phyloP scores from a whole-genome alignment of 1,139 yeast species.

The Pichia sp. region DNA sequence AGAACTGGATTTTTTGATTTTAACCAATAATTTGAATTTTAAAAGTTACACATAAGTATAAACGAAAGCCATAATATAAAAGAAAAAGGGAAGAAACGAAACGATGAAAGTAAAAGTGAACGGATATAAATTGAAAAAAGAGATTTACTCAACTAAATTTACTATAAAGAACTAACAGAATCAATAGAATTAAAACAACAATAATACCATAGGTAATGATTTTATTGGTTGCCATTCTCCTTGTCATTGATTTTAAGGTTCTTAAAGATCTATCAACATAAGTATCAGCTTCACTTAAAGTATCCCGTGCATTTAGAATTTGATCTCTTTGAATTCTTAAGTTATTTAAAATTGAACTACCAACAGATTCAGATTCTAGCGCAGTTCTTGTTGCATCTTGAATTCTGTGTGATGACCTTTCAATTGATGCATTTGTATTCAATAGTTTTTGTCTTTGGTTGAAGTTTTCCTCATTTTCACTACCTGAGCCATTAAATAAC shows the following conservation, averaged over 20 bases:
- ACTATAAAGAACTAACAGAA: slow-evolving; percentile 77
- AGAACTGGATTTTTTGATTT: too few relatives aligned
- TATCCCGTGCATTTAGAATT: slow-evolving; percentile 68
- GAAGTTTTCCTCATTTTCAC: slow-evolving; percentile 43
- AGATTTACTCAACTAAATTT: slow-evolving; percentile 55
- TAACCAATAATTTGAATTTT: background rate
- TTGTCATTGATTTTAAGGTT: slow-evolving; percentile 85
- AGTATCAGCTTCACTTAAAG: slow-evolving; percentile 83
- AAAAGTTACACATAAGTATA: background rate
- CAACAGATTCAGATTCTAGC: slow-evolving; percentile 84
- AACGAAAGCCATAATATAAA: background rate
- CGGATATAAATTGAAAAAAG: background rate
- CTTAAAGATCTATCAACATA: slow-evolving; percentile 86
- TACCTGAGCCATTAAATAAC: slow-evolving; percentile 52
- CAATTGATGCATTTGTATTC: slow-evolving; percentile 73
- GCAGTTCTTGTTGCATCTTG: slow-evolving; percentile 88
- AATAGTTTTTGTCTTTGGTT: slow-evolving; percentile 79
- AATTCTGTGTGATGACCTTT: slow-evolving; percentile 74
- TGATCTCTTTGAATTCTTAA: slow-evolving; percentile 92
- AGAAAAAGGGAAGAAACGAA: background rate
- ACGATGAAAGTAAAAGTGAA: background rate
- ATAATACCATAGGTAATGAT: slow-evolving; percentile 93
- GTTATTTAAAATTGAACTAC: slow-evolving; percentile 85
- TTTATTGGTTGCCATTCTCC: slow-evolving; percentile 92
- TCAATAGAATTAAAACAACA: slow-evolving; percentile 76